Evolutionary conservation across 805 yeast genomes (phyloP), one percentile per base, ranked within the genome.

Genomic region (Sugiyamaella lignohabitans): DNA sequence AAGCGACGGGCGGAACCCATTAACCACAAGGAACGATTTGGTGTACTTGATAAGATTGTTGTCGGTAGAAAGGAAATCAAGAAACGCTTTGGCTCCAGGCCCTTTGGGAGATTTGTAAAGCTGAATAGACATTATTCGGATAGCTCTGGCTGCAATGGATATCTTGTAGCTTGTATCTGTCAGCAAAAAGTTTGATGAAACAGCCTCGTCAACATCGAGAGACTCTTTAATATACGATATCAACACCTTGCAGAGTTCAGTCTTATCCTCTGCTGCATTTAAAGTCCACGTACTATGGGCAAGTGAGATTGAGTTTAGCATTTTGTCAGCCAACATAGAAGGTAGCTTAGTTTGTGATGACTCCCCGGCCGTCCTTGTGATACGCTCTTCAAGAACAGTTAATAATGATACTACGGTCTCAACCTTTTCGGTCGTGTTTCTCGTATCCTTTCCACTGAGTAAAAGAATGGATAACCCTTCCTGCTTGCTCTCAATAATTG

Each of bases 271-370:
- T 44, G 70, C 69, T 38, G 77, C 75, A 43, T 77, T 73, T 0
- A 79, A 76, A 0, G 83, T 77, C 94, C 95, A 85, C 0, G 87
- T 76, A 59, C 84, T 85, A 56, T 81, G 77, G 0, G 94, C 88
- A 42, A 76, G 67, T 0, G 93, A 75, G 22, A 88, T 71, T 0
- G 94, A 79, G 60, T 84, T 88, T 18, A 85, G 71, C 20, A 87
- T 63, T 51, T 81, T 81, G 19, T 82, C 74, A 20, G 82, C 29
- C 16, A 59, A 40, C 10, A 46, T 44, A 0, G 46, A 43, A 1
- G 55, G 47, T 22, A 54, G 30, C 3, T 47, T 42, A 17, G 21
- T 32, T n/a, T n/a, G n/a, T n/a, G n/a, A n/a, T n/a, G n/a, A n/a
- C n/a, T n/a, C n/a, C n/a, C n/a, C n/a, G 22, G 37, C 32, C 8